These are phyloP conservation scores for Coprinellus micaceus DNA, from an alignment of 768 basidiomycete species.

Conservation along the genomic window DNA sequence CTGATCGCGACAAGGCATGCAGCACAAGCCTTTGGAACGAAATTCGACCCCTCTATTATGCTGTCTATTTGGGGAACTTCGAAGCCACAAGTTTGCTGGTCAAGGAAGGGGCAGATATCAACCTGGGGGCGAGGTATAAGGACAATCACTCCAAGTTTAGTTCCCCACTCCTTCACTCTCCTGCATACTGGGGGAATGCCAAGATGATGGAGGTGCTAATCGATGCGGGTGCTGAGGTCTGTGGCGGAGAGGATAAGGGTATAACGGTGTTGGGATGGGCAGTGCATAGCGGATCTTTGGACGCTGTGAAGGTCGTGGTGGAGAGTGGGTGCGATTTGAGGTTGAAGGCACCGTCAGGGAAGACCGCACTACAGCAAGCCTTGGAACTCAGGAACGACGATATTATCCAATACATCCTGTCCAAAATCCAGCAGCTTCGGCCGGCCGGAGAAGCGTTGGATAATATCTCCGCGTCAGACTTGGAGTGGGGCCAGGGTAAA, in stretches of 20 bases:
- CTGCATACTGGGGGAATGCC: neutral
- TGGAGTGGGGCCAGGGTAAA: neutral
- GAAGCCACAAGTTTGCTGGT: neutral
- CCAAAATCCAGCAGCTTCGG: neutral
- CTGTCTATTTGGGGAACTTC: neutral
- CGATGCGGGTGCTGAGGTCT: neutral
- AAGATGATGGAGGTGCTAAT: conserved; percentile 1
- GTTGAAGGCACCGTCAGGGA: neutral
- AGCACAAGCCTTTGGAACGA: neutral
- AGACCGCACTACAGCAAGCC: neutral
- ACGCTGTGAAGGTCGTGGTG: neutral
- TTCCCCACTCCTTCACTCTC: neutral
- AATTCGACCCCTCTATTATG: neutral
- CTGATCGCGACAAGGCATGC: neutral
- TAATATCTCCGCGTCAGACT: neutral
- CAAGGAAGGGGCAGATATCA: neutral
- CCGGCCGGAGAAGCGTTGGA: neutral
- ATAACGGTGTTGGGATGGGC: neutral
- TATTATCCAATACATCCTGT: neutral
- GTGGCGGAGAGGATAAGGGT: neutral
- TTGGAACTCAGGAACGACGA: neutral
- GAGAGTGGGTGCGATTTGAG: conserved; percentile 1
- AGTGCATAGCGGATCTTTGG: neutral
- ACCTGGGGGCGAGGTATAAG: neutral
- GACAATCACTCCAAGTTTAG: neutral